Percentiles rank a stretch among this genome's conserved stretches.
Evolutionary conservation across 202 grass and related monocot species (phyloP).

Genomic region (Digitaria exilis): DNA sequence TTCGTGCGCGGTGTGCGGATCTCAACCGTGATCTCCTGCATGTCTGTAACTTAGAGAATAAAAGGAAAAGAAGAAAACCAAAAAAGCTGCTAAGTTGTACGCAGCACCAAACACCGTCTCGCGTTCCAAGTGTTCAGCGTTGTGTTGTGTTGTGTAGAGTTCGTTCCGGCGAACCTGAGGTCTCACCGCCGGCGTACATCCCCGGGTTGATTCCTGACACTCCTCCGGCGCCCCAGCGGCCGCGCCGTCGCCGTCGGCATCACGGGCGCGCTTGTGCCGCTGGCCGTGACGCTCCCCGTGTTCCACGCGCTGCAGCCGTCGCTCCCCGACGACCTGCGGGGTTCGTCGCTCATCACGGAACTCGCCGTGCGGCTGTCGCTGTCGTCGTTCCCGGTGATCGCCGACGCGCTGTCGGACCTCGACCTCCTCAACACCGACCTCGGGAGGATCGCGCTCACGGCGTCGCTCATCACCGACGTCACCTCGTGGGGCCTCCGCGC

Average conservation of each 20-base stretch:
- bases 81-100: too few relatives aligned
- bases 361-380: slow-evolving; percentile 62
- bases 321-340: slow-evolving; percentile 41
- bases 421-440: slow-evolving; percentile 90
- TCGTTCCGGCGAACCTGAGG: too few relatives aligned
- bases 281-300: slow-evolving; percentile 43
- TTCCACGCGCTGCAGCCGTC: slow-evolving; percentile 36
- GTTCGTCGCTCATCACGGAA: slow-evolving; percentile 38
- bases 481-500: slow-evolving; percentile 60
- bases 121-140: too few relatives aligned
- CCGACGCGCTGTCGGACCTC: slow-evolving; percentile 66
- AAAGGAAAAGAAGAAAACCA: too few relatives aligned
- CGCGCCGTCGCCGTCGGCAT: slow-evolving; percentile 57
- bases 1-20: too few relatives aligned
- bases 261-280: slow-evolving; percentile 46
- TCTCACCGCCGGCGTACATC: too few relatives aligned
- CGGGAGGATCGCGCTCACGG: slow-evolving; percentile 66
- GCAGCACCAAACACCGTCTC: too few relatives aligned
- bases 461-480: slow-evolving; percentile 68
- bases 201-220: too few relatives aligned
- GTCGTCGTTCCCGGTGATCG: slow-evolving; percentile 69
- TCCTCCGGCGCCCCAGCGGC: slow-evolving; percentile 53
- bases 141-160: too few relatives aligned
- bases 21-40: too few relatives aligned
- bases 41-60: too few relatives aligned